Percentiles rank a stretch among this genome's conserved stretches.
phyloP scores from a whole-genome alignment of 495 filamentous ascomycete species.

The Annulohypoxylon nitens region DNA sequence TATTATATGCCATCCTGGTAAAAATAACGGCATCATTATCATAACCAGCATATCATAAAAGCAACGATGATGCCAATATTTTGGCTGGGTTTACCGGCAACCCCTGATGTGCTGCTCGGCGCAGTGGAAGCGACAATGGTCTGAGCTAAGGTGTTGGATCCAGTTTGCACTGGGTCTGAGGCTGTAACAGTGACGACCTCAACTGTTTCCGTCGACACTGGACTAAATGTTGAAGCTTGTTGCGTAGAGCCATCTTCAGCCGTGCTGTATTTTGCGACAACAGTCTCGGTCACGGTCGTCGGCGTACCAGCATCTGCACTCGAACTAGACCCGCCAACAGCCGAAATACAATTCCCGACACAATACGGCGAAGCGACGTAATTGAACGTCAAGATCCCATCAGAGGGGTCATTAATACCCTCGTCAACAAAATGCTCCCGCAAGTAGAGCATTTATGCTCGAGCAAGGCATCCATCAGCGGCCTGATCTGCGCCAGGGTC shows the following conservation, averaged over 20 bases:
- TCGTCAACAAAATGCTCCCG: neutral
- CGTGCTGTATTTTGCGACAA: neutral
- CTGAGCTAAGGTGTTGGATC: neutral
- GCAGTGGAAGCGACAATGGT: neutral
- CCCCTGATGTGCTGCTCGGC: neutral
- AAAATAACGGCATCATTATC: neutral
- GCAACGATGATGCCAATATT: neutral
- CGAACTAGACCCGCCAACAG: neutral
- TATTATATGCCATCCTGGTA: no score
- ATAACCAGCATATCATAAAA: neutral
- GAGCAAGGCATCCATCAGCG: neutral
- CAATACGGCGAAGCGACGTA: neutral
- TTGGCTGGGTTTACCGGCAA: neutral
- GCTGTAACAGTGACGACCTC: neutral
- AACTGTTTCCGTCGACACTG: neutral
- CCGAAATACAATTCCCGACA: neutral
- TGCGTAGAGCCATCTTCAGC: neutral
- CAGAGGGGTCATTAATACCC: neutral
- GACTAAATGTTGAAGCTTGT: neutral
- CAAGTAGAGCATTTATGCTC: constrained; percentile 1
- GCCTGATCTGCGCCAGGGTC: neutral
- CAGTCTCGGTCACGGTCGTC: neutral
- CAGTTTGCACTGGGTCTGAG: neutral
- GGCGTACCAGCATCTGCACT: neutral
- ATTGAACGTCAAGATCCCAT: neutral